These are phyloP conservation scores for Peniophora sp. DNA, from an alignment of 1,284 basidiomycete species.

Conservation along the genomic window DNA sequence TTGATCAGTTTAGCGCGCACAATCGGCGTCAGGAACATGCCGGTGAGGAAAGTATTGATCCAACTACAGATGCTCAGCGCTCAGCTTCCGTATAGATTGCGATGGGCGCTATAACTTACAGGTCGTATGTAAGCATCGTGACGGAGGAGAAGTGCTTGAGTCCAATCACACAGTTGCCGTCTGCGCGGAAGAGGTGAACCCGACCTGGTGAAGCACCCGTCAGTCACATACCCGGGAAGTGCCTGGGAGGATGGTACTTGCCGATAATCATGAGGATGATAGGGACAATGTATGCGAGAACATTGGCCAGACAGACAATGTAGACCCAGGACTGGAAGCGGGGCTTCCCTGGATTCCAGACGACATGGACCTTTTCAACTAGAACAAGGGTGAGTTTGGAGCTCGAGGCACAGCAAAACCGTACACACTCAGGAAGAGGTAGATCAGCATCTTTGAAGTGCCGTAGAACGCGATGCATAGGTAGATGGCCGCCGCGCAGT, in stretches of 20 bases:
- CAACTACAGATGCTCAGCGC: conserved; percentile 14
- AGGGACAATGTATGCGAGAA: conserved; percentile 25
- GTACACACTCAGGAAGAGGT: conserved; percentile 25
- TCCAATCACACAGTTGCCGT: conserved; percentile 36
- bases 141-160: conserved; percentile 30
- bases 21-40: conserved; percentile 40
- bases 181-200: conserved; percentile 20
- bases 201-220: conserved; percentile 22
- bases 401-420: neutral
- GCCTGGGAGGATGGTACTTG: conserved; percentile 4
- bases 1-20: conserved; percentile 27
- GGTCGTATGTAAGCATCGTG: conserved; percentile 33
- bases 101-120: conserved; percentile 23
- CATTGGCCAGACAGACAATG: conserved; percentile 19
- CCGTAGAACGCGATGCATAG: conserved; percentile 31
- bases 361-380: conserved; percentile 30
- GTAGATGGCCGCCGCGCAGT: conserved; percentile 29
- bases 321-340: conserved; percentile 29
- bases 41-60: conserved; percentile 35
- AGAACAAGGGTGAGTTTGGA: conserved; percentile 1
- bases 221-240: neutral
- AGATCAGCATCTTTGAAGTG: conserved; percentile 29
- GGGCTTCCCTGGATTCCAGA: conserved; percentile 18
- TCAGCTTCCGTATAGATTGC: neutral
- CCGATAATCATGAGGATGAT: conserved; percentile 24